These are phyloP conservation scores for Vanilla planifolia DNA, from an alignment of 106 monocot genomes.

Conservation along the genomic window DNA sequence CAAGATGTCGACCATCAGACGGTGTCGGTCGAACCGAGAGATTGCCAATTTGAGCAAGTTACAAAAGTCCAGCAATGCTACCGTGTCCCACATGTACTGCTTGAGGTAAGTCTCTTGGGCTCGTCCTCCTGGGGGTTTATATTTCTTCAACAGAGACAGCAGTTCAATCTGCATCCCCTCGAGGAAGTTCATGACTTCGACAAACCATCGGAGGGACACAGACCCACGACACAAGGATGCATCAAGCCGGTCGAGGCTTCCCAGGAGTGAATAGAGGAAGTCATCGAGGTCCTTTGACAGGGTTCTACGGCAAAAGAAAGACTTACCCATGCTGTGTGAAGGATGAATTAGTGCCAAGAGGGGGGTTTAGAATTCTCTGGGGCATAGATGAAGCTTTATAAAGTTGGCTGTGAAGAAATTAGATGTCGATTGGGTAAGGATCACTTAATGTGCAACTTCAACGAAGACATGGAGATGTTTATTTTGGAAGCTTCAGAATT, in stretches of 20 bases:
- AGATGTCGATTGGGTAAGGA: no score
- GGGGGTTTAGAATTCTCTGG: no score
- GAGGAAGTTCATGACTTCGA: slow-evolving; percentile 40
- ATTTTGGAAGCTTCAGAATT: no score
- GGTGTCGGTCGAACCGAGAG: slow-evolving; percentile 25
- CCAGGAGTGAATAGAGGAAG: slow-evolving; percentile 33
- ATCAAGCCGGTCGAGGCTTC: slow-evolving; percentile 30
- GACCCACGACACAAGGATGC: slow-evolving; percentile 24
- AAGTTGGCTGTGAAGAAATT: no score
- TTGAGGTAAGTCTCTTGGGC: slow-evolving; percentile 46
- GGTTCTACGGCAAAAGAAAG: no score
- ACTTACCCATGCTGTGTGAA: no score
- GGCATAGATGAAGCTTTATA: no score
- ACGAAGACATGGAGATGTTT: no score
- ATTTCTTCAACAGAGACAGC: slow-evolving; percentile 34
- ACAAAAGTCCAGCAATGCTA: slow-evolving; percentile 47
- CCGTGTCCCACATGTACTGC: slow-evolving; percentile 54
- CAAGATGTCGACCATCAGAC: slow-evolving; percentile 31
- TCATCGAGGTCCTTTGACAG: background rate
- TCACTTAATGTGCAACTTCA: no score
- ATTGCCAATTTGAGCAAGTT: slow-evolving; percentile 39
- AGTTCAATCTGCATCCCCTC: slow-evolving; percentile 52
- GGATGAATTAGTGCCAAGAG: no score
- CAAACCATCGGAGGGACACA: slow-evolving; percentile 40
- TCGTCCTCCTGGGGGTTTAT: slow-evolving; percentile 23